Evolutionary conservation across 169 alveolate species (phyloP), one percentile per base, ranked within the genome.

Genomic region (Plasmodium inui): DNA sequence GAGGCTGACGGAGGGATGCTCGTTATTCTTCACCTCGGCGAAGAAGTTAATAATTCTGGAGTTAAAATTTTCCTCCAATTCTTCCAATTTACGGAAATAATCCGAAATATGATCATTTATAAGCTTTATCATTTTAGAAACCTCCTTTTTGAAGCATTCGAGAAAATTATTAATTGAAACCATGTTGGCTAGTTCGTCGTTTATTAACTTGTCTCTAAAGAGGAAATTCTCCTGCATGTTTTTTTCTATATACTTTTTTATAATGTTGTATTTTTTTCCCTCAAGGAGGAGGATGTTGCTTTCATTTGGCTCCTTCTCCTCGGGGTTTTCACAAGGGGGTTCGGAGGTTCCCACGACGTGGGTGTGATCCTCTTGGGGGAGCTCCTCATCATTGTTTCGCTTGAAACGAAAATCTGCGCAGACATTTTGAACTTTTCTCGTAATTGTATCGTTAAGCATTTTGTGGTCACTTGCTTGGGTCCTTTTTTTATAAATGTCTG

Each of bases 1-100:
- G 8, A 86, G 80, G 41, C 46, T 55, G 22, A 86, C 70, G 30
- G 76, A 50, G 19, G 88, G 93, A 7, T 86, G 93, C 30, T 86
- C 93, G 39, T 86, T 86, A 17, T 85, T 85, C 70, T 86, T 86
- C n/a, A 86, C 93, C 17, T 86, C 93, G 26, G 93, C 57, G 73
- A 86, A 86, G 28, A 86, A 86, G 39, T 74, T 86, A 46, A 86
- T 14, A 86, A 86, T 86, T 86, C 61, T 50, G 8, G 93, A 74
- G 44, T 76, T 86, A 32, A 74, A 86, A n/a, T 6, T 32, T n/a
- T 86, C 86, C 32, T 86, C 93, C 67, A 86, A 8, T 50, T 86
- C 86, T n/a, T 86, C 93, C 81, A 86, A 86, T n/a, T 73, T 86
- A 74, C 57, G 53, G 67, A 86, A 86, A 44, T 86, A 78, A 41